Conservation (phyloP, 441 rosid genomes). For the Pelargonium exstipulatum region DNA sequence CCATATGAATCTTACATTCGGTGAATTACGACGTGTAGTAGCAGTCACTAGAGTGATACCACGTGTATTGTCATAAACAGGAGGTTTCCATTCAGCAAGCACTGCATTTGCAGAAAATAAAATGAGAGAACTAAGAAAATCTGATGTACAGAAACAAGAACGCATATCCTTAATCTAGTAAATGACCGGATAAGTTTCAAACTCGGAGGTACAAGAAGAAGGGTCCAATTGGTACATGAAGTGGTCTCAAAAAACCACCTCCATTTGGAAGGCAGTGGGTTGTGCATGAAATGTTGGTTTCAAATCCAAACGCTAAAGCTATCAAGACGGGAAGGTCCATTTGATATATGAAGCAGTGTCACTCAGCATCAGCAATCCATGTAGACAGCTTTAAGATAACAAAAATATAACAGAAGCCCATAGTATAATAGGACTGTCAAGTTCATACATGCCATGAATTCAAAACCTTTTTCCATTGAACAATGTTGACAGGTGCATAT, state of each 20-base stretch:
- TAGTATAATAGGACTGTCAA: background rate
- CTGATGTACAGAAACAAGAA: background rate
- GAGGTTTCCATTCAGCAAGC: slow-evolving; percentile 90
- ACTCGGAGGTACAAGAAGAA: background rate
- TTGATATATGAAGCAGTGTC: background rate
- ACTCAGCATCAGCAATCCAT: background rate
- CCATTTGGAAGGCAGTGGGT: background rate
- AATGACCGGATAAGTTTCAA: background rate
- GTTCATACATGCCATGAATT: background rate
- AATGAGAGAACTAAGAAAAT: slow-evolving; percentile 1
- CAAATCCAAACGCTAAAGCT: background rate
- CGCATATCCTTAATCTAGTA: background rate
- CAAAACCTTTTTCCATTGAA: background rate
- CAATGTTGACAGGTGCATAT: background rate
- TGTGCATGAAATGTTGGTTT: background rate
- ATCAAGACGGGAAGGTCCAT: background rate
- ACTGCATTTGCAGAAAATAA: slow-evolving; percentile 40
- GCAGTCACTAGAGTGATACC: slow-evolving; percentile 77
- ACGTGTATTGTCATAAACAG: slow-evolving; percentile 73
- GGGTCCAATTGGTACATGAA: background rate
- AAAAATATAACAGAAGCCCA: background rate
- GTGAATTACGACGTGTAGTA: slow-evolving; percentile 85
- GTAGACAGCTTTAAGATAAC: background rate
- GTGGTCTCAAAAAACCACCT: background rate
- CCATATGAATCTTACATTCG: slow-evolving; percentile 46